These are phyloP conservation scores for Ophiostoma sp. DNA, from an alignment of 2,329 filamentous ascomycete genomes.

Conservation along the genomic window DNA sequence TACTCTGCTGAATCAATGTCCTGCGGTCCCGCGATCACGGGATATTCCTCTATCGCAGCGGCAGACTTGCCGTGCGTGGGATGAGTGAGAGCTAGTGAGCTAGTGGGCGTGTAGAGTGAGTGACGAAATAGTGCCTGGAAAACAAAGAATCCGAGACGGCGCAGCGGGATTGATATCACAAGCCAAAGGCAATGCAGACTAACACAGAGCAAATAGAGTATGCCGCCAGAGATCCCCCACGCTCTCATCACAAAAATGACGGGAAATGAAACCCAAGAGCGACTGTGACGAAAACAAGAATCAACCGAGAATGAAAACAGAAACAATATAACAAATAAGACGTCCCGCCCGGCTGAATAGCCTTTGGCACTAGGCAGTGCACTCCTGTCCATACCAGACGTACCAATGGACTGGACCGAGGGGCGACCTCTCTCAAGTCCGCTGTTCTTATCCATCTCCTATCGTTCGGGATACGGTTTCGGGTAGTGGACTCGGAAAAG, in stretches of 20 bases:
- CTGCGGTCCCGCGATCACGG: slow-evolving; percentile 1
- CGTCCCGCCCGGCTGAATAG: slow-evolving; percentile 1
- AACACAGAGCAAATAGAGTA: too few species aligned
- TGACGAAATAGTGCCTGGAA: background rate
- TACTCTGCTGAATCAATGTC: too few species aligned
- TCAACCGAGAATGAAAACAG: background rate
- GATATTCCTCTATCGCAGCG: background rate
- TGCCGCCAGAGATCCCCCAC: background rate
- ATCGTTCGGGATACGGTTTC: background rate
- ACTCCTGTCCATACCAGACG: background rate
- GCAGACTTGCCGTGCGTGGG: slow-evolving; percentile 5
- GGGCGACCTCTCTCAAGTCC: background rate
- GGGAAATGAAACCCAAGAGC: background rate
- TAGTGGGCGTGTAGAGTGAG: background rate
- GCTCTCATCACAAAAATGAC: background rate
- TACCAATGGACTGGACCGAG: background rate
- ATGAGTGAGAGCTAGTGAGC: slow-evolving; percentile 1
- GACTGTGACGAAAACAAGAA: slow-evolving; percentile 7
- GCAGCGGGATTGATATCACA: background rate
- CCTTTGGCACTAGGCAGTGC: background rate
- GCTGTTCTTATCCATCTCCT: background rate
- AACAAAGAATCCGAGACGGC: background rate
- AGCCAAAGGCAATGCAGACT: background rate
- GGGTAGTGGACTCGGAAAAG: background rate
- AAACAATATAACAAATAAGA: background rate